These are phyloP conservation scores for Gossypium rotundifolium DNA, from an alignment of 345 rosid genomes.

Conservation along the genomic window DNA sequence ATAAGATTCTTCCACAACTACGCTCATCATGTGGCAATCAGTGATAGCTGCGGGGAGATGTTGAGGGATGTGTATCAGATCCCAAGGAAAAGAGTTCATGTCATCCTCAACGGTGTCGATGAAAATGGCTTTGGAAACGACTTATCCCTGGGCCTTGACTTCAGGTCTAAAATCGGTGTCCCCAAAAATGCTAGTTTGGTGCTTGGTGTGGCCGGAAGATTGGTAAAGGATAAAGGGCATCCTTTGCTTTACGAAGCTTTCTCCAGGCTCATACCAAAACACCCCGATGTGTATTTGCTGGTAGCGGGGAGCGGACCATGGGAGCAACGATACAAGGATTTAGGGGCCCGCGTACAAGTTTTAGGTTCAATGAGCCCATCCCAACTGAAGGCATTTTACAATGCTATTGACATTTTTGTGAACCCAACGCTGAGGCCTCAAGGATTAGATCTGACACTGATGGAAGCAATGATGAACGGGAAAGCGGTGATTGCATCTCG, in stretches of 20 bases:
- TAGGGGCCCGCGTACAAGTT: slow-evolving; percentile 50
- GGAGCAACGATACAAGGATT: slow-evolving; percentile 65
- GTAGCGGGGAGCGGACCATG: slow-evolving; percentile 94
- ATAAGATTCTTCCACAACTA: slow-evolving; percentile 78
- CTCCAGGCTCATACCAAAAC: slow-evolving; percentile 28
- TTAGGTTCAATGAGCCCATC: slow-evolving; percentile 67
- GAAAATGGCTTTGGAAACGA: slow-evolving; percentile 50
- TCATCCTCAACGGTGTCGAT: slow-evolving; percentile 80
- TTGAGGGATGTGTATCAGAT: slow-evolving; percentile 83
- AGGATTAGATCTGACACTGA: slow-evolving; percentile 79
- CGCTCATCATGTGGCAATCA: slow-evolving; percentile 80
- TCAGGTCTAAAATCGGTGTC: slow-evolving; percentile 52
- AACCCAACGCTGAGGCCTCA: slow-evolving; percentile 93
- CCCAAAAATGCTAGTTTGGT: slow-evolving; percentile 55
- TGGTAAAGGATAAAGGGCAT: slow-evolving; percentile 92
- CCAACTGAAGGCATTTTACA: slow-evolving; percentile 62
- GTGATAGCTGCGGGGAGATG: slow-evolving; percentile 96
- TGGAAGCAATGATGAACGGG: slow-evolving; percentile 97
- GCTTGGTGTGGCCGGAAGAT: slow-evolving; percentile 77
- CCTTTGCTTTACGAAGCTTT: slow-evolving; percentile 68
- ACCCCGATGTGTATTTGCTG: slow-evolving; percentile 45
- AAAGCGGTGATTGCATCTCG: slow-evolving; percentile 85
- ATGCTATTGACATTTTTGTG: slow-evolving; percentile 65
- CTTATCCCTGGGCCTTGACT: slow-evolving; percentile 32
- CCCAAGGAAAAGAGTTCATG: slow-evolving; percentile 73